These are phyloP conservation scores for Trichoderma cornu-damae DNA, from an alignment of 2,329 filamentous ascomycete species.

Conservation along the genomic window DNA sequence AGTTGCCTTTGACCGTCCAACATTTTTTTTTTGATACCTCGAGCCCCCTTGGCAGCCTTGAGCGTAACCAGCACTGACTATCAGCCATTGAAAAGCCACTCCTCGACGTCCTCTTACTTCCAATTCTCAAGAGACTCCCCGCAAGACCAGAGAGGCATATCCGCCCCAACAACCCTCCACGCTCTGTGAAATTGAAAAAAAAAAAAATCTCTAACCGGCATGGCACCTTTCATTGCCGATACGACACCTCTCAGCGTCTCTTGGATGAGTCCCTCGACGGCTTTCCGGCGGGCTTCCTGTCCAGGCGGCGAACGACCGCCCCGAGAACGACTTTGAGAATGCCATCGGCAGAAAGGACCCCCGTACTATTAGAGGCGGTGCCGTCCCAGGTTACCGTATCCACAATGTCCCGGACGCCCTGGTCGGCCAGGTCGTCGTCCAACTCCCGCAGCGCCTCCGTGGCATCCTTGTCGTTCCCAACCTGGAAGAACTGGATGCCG, in stretches of 20 bases:
- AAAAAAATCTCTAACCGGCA: background rate
- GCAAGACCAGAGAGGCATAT: background rate
- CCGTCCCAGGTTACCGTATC: slow-evolving; percentile 76
- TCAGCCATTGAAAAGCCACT: background rate
- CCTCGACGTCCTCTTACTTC: background rate
- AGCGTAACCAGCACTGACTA: background rate
- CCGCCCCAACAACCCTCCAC: too few relatives aligned
- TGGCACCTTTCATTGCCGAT: background rate
- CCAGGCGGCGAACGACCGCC: slow-evolving; percentile 54
- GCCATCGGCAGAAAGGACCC: slow-evolving; percentile 56
- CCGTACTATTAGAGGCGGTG: slow-evolving; percentile 36
- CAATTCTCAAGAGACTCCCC: background rate
- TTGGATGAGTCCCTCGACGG: background rate
- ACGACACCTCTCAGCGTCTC: background rate
- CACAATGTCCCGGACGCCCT: slow-evolving; percentile 75
- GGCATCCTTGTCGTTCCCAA: slow-evolving; percentile 67
- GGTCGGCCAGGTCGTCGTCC: slow-evolving; percentile 62
- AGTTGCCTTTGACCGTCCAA: background rate
- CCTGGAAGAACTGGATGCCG: slow-evolving; percentile 94
- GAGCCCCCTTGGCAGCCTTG: too few relatives aligned
- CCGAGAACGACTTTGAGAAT: slow-evolving; percentile 82
- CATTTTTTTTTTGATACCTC: background rate
- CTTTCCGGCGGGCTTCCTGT: slow-evolving; percentile 25
- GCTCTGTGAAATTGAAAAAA: background rate
- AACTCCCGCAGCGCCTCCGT: slow-evolving; percentile 61